Base-by-base conservation (phyloP, 768 basidiomycete species). In the Zangia roseola region DNA sequence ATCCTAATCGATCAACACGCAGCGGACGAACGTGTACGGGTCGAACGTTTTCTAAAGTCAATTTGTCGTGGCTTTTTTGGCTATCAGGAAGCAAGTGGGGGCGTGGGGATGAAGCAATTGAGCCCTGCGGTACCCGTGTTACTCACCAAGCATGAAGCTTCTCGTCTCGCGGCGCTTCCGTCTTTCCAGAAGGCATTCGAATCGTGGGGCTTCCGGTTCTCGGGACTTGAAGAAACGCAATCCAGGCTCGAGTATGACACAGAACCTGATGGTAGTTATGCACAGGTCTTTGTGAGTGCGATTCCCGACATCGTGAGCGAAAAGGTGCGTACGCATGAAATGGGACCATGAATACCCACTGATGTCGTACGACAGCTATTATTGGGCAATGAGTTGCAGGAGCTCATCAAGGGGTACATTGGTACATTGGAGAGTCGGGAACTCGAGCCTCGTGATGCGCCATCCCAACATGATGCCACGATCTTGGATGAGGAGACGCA, bases 1-100 rank as follows among this genome's bases (percentile, higher is more conserved):
- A 74, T 95, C 26, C 76, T 98, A 43, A 77, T 99, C 40, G 97
- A 99, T 71, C 97, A 99, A 67, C 97, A 99, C 64, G 97, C 97
- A 12, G 95, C 94, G n/a, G 92, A 97, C 63, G 97, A 99, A 69
- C 84, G 97, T 19, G 73, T 97, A 38, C 83, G 94, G 19, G 91
- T 98, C 50, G 97, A 99, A 70, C 69, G 72, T 23, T 88, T 91
- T 64, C 75, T 95, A 57, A 77, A 75, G 53, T 80, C 82, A 40
- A 63, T 93, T n/a, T 93, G 91, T 68, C 64, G 74, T 40, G 84
- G 83, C 13, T 92, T 81, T 64, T 75, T 84, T 52, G 50, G 45
- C 16, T 63, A 74, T 46, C 71, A 68, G 39, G 67, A 72, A 54
- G 60, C 61, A 47, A 61, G 54, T 14, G 59, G 64, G 10, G 69